Base-by-base conservation (phyloP, 352 stramenopile species). In the Phytophthora sp. region DNA sequence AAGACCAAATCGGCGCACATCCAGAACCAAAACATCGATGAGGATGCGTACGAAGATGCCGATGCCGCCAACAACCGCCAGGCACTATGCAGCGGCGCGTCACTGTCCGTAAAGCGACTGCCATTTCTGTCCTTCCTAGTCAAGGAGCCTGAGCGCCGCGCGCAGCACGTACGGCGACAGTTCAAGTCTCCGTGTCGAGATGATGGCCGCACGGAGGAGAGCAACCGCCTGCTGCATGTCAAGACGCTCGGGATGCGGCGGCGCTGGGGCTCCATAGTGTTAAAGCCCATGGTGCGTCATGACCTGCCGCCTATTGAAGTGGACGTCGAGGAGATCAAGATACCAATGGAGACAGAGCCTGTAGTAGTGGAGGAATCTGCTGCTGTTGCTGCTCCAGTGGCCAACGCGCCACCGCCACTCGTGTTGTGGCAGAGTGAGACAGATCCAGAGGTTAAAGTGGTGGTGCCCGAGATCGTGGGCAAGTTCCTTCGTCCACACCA, bases 401-500 rank as follows among this genome's bases (percentile, higher is more conserved):
- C 57, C 0, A 77, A 89, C 31, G 70, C 71, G 1, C 78, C 83
- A 3, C 83, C 86, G 16, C 88, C 88, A 8, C 74, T 96, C 12
- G 84, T 96, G 33, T 67, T 96, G 11, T 96, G 88, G 88, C 72
- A 89, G 31, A 89, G 82, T 49, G 71, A 89, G 51, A 85, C 88
- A 1, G 66, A 95, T 36, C 67, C 79, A 2, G 63, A 86, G 5
- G 38, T 84, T 20, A 80, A 86, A 33, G 81, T 95, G 5, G 82
- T 96, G 27, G 88, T 97, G 13, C 88, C 91, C 8, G 84, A 93
- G 24, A 91, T 98, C 23, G 82, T 99, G 5, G 91, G 91, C 57
- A 98, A 98, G 56, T 98, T 93, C 68, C 69, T 99, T 31, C 90
- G 97, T 21, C 96, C 96, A 42, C 97, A 99, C 80, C 94, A 99